Evolutionary conservation across 2,329 filamentous ascomycete species (phyloP).

Genomic region (Arthrobotrys megalospora): DNA sequence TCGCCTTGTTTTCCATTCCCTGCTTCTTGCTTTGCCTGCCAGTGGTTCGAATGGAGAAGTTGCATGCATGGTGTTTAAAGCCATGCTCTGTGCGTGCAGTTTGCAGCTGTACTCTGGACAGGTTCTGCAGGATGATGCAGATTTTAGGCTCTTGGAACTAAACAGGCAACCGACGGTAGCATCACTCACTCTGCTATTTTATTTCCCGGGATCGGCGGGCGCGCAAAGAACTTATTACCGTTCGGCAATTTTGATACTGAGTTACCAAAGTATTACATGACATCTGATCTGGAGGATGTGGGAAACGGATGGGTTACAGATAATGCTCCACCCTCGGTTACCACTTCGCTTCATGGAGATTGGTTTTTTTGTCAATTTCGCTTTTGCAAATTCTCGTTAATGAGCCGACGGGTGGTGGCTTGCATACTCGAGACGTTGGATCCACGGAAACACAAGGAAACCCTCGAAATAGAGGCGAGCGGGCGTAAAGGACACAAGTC

Average conservation of each 20-base stretch:
- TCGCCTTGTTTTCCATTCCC: constrained; percentile 15
- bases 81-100: constrained; percentile 17
- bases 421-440: constrained; percentile 56
- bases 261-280: constrained; percentile 10
- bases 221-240: constrained; percentile 13
- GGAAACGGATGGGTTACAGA: constrained; percentile 16
- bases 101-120: constrained; percentile 14
- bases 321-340: constrained; percentile 24
- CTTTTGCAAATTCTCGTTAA: constrained; percentile 41
- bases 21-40: constrained; percentile 16
- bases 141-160: constrained; percentile 28
- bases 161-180: constrained; percentile 28
- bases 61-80: constrained; percentile 29
- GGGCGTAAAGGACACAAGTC: not conserved
- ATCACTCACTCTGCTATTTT: constrained; percentile 17
- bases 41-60: constrained; percentile 12
- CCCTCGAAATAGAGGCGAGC: constrained; percentile 1
- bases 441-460: constrained; percentile 35
- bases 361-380: constrained; percentile 12
- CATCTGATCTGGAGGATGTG: constrained; percentile 12
- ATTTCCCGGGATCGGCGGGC: constrained; percentile 48
- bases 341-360: constrained; percentile 15
- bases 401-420: constrained; percentile 55
- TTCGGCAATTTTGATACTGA: constrained; percentile 17
- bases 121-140: constrained; percentile 29